Evolutionary conservation across 768 basidiomycete species (phyloP).

Genomic region (Tylopilus balloui): DNA sequence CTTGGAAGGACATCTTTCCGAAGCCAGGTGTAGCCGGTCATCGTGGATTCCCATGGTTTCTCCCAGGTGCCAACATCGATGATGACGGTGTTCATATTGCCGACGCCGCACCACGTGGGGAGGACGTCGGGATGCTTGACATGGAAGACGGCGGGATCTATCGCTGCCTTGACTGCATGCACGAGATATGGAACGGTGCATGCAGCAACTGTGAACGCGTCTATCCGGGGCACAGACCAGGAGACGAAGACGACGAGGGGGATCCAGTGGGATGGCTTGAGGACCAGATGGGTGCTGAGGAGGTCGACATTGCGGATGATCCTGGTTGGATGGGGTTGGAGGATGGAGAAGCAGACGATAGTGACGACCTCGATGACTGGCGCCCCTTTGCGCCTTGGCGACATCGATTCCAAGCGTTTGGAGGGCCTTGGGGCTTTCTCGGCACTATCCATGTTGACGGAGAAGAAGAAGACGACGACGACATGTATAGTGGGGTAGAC

Average conservation of each 20-base stretch:
- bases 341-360: slow-evolving; percentile 33
- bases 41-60: slow-evolving; percentile 22
- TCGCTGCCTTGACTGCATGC: slow-evolving; percentile 69
- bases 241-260: slow-evolving; percentile 22
- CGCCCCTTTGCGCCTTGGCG: slow-evolving; percentile 18
- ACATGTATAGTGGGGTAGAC: not conserved
- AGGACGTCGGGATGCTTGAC: slow-evolving; percentile 62
- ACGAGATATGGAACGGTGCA: slow-evolving; percentile 69
- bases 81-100: slow-evolving; percentile 16
- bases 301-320: slow-evolving; percentile 27
- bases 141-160: slow-evolving; percentile 73
- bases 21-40: slow-evolving; percentile 7
- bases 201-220: slow-evolving; percentile 59
- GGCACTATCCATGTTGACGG: slow-evolving; percentile 21
- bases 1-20: slow-evolving; percentile 65
- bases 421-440: slow-evolving; percentile 17
- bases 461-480: slow-evolving; percentile 19
- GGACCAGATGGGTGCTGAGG: slow-evolving; percentile 36
- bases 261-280: slow-evolving; percentile 34
- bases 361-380: slow-evolving; percentile 25
- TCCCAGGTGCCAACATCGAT: slow-evolving; percentile 18
- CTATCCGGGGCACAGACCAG: slow-evolving; percentile 49
- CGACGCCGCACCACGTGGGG: slow-evolving; percentile 20
- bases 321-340: slow-evolving; percentile 33
- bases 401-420: slow-evolving; percentile 10